Percentiles rank a stretch among this genome's conserved stretches.
These are phyloP conservation scores for Ganoderma leucocontextum DNA, from an alignment of 1,284 basidiomycete genomes.

Conservation along the genomic window DNA sequence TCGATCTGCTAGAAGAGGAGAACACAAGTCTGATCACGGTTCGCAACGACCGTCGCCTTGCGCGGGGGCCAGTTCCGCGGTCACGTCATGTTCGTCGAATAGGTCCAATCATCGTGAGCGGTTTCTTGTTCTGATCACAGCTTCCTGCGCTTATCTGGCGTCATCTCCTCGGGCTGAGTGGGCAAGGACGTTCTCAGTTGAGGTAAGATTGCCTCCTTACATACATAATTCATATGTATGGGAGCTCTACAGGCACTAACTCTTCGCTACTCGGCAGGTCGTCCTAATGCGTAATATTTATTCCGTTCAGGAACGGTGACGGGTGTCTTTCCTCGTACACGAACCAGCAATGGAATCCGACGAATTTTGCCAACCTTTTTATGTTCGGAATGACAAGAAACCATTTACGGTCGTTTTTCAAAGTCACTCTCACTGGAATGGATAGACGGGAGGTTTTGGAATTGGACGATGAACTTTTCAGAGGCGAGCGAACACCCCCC, in stretches of 20 bases:
- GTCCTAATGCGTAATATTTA: not conserved
- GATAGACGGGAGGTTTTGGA: not conserved
- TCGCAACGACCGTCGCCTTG: not conserved
- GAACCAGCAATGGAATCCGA: not conserved
- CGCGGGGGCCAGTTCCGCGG: not conserved
- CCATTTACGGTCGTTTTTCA: not conserved
- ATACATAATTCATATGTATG: not conserved
- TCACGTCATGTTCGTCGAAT: not conserved
- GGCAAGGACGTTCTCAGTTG: not conserved
- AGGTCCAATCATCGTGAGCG: not conserved
- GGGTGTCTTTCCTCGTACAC: not conserved
- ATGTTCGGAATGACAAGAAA: not conserved
- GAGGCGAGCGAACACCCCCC: not conserved
- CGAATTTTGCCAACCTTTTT: not conserved
- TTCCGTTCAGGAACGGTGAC: not conserved
- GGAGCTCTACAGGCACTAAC: not conserved
- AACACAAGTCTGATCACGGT: not conserved
- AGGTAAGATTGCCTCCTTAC: not conserved
- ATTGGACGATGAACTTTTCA: not conserved
- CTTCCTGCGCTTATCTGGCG: not conserved
- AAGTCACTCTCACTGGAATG: not conserved
- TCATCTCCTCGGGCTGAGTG: not conserved
- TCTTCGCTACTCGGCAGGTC: not conserved
- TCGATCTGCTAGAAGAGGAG: not conserved
- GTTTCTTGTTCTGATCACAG: slow-evolving; percentile 2